These are phyloP conservation scores for Hygrocybe coccinea DNA, from an alignment of 768 basidiomycete species.

Conservation along the genomic window DNA sequence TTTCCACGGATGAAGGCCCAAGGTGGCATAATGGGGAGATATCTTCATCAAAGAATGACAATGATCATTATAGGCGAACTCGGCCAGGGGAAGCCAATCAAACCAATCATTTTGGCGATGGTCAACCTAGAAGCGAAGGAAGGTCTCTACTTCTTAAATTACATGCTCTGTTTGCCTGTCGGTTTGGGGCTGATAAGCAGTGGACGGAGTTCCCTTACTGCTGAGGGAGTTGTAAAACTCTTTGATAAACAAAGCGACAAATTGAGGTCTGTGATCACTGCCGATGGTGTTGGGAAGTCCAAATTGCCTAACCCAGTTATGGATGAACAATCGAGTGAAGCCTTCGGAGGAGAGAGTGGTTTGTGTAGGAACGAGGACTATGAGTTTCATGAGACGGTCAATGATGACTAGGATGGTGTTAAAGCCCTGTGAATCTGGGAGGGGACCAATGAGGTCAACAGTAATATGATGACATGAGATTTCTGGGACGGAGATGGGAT, in stretches of 20 bases:
- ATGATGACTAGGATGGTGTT: conserved; percentile 33
- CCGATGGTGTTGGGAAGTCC: conserved; percentile 26
- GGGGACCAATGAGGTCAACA: conserved; percentile 33
- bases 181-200: conserved; percentile 40
- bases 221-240: conserved; percentile 27
- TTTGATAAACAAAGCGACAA: conserved; percentile 28
- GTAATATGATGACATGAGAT: conserved; percentile 31
- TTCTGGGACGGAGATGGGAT: conserved; percentile 12
- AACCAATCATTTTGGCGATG: conserved; percentile 25
- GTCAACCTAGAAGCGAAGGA: conserved; percentile 22
- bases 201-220: conserved; percentile 17
- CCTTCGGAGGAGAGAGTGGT: conserved; percentile 17
- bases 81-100: conserved; percentile 1
- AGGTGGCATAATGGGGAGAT: background rate
- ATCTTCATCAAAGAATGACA: background rate
- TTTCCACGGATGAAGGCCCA: conserved; percentile 11
- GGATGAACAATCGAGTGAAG: conserved; percentile 15
- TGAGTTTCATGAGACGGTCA: conserved; percentile 18
- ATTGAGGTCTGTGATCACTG: conserved; percentile 26
- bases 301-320: conserved; percentile 23
- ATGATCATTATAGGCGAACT: conserved; percentile 11
- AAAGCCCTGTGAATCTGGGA: conserved; percentile 29
- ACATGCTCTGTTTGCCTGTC: conserved; percentile 31
- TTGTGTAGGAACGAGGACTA: conserved; percentile 16
- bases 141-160: conserved; percentile 30